These are phyloP conservation scores for Sporothrix brasiliensis DNA, from an alignment of 2,329 filamentous ascomycete species.

Conservation along the genomic window DNA sequence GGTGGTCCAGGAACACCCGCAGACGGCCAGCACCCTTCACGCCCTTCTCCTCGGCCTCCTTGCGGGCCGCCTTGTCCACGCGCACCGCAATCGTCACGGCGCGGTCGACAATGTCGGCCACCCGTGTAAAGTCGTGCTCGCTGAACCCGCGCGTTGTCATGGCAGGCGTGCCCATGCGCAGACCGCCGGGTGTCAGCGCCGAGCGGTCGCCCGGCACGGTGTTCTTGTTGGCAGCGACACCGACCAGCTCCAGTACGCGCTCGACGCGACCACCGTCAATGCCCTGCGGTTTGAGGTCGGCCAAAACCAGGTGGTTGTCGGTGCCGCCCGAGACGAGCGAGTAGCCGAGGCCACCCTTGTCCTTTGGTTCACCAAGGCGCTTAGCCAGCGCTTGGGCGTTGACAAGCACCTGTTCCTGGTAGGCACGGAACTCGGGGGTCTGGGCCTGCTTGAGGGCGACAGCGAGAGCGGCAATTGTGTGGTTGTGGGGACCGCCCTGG, in stretches of 20 bases:
- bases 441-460: constrained; percentile 95
- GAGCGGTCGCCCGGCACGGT: constrained; percentile 95
- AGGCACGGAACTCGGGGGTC: constrained; percentile 84
- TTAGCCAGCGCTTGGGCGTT: constrained; percentile 87
- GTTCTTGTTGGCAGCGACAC: constrained; percentile 99
- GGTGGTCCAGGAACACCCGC: constrained; percentile 68
- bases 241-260: constrained; percentile 85
- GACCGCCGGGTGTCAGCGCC: constrained; percentile 86
- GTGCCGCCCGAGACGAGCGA: constrained; percentile 91
- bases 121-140: constrained; percentile 82
- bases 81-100: constrained; percentile 77
- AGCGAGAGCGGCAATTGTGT: constrained; percentile 94
- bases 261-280: constrained; percentile 91
- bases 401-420: constrained; percentile 85
- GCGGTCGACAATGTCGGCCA: constrained; percentile 83
- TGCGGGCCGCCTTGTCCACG: constrained; percentile 71
- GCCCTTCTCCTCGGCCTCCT: constrained; percentile 67
- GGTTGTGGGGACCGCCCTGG: constrained; percentile 97
- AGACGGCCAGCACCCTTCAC: constrained; percentile 67
- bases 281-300: constrained; percentile 85
- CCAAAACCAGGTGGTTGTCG: constrained; percentile 93
- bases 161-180: constrained; percentile 92
- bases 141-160: constrained; percentile 97
- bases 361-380: constrained; percentile 66
- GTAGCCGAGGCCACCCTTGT: constrained; percentile 78